Evolutionary conservation across 1,284 basidiomycete genomes (phyloP), one percentile per base, ranked within the genome.

Genomic region (Rhizoctonia solani): DNA sequence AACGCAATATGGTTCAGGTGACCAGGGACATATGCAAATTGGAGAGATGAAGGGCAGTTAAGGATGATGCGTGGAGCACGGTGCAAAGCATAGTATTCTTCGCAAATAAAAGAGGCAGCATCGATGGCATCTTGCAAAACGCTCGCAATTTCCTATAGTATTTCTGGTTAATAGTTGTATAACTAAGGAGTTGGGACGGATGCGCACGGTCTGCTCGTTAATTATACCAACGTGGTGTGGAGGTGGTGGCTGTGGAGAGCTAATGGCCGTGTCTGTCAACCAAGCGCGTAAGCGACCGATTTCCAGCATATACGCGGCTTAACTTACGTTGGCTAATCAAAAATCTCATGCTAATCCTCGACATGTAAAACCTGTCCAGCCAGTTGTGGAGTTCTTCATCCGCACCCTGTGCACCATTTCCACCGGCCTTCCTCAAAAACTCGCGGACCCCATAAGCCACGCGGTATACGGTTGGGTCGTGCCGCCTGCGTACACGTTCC

Each of bases 301-400:
- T 53, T 32, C 16, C n/a, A 13, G 16, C 4, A 34, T 16, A 39
- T 16, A 27, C 6, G 21, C 44, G 19, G 44, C 6, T 29, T 16
- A 4, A 52, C 59, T 65, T n/a, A 65, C 59, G 59, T 37, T 65
- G 59, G 47, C 59, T 53, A 25, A 65, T 65, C 59, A 65, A 65
- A 34, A 65, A 65, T 19, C 59, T 52, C 59, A 65, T 65, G 39
- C 59, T 65, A 29, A 65, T 25, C 25, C 59, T 65, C 21, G 59
- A 65, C 47, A 65, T 52, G 30, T 65, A 65, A 42, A 65, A 65
- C 47, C 59, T 25, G 27, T 65, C 59, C 34, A 65, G 49, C 59
- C 59, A 65, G 49, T 53, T 65, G 27, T 65, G 59, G n/a, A 65
- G 49, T 37, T 65, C 37, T 39, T 65, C 59, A 52, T 65, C 59